Evolutionary conservation across 1,139 yeast genomes (phyloP), one percentile per base, ranked within the genome.

Genomic region (Zygoascus meyerae): DNA sequence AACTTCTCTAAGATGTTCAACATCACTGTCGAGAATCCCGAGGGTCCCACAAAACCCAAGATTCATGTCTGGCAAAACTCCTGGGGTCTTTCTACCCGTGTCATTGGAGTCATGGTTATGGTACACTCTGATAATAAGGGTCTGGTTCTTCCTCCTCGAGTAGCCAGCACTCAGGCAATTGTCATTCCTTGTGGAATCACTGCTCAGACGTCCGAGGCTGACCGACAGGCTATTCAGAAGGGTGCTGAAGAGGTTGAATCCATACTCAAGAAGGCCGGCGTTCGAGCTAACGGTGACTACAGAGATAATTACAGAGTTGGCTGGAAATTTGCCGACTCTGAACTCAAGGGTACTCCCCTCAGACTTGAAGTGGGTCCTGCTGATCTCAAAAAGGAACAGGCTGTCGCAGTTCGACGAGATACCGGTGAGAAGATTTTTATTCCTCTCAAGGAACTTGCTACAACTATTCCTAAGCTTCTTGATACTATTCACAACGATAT

Each of bases 81-180:
- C 9, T 94, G 99, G 99, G 99, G 99, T 71, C 75, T 92, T 61
- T 89, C 97, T 42, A 94, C 99, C 53, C 87, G 99, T 72, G 95
- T 85, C 55, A 90, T 94, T 66, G 99, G 99, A 76, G 98, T 94
- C 57, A 92, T 92, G 98, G 85, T 87, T 52, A 94, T 94, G 99
- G 81, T 89, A 52, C 99, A 94, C 68, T 89, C 97, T 37, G 99
- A 94, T 71, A 90, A 94, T 76, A 90, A 89, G 75, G 99, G 99
- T 66, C 77, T 94, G 62, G 98, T 94, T 43, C 77, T 94, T 59
- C 99, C 99, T 53, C 99, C 99, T 60, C 79, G 96, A 64, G 97
- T 92, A 34, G 87, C 99, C 18, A 94, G 85, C 69, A 75, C 73
- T 63, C 99, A 94, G 73, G 90, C 81, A 51, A 95, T 89, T 48